Conservation (phyloP, 768 basidiomycete species). For the Boletus rubescentipes region DNA sequence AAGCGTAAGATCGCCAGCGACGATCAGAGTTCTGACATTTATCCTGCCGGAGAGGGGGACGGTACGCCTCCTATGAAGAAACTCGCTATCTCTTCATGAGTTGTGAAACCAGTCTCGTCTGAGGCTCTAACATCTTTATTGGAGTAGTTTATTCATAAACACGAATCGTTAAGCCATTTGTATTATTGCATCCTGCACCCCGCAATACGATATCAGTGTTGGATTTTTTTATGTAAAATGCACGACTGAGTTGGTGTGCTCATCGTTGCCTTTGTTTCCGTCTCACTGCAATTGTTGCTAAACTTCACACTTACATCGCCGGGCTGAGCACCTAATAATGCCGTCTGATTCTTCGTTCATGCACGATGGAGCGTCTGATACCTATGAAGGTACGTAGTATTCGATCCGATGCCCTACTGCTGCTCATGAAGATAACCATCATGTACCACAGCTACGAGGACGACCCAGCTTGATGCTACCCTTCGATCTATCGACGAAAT, state of each 20-base stretch:
- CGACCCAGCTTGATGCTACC: slow-evolving; percentile 35
- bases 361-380: not conserved
- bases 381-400: slow-evolving; percentile 11
- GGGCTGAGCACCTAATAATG: slow-evolving; percentile 3
- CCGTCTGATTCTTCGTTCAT: not conserved
- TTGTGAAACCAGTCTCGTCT: slow-evolving; percentile 5
- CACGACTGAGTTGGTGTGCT: too few species aligned
- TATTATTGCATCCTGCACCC: slow-evolving; percentile 22
- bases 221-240: not conserved
- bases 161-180: slow-evolving; percentile 24
- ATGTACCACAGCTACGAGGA: slow-evolving; percentile 7
- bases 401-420: not conserved
- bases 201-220: slow-evolving; percentile 16
- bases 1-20: slow-evolving; percentile 77
- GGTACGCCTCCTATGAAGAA: slow-evolving; percentile 70
- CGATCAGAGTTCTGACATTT: slow-evolving; percentile 36
- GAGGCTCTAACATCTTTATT: slow-evolving; percentile 27
- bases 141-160: slow-evolving; percentile 32
- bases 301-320: not conserved
- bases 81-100: slow-evolving; percentile 46
- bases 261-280: not conserved
- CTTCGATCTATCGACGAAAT: slow-evolving; percentile 53
- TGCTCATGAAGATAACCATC: not conserved
- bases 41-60: slow-evolving; percentile 36
- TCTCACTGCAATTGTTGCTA: not conserved